These are phyloP conservation scores for Aspergillus chevalieri DNA, from an alignment of 2,329 filamentous ascomycete species.

Conservation along the genomic window DNA sequence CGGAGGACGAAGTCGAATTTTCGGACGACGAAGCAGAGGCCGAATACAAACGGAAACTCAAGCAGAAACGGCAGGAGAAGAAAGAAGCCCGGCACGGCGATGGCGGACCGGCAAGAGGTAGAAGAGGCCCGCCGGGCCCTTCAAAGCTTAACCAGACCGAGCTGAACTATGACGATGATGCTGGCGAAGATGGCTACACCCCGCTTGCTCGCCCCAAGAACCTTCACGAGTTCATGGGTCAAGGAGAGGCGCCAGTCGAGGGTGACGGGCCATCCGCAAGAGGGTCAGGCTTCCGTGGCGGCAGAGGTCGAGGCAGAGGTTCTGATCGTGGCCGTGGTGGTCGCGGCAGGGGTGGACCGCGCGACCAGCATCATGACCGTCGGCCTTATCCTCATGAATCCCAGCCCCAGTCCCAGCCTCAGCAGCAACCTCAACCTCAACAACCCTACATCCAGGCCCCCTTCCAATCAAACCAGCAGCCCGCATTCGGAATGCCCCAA, in stretches of 20 bases:
- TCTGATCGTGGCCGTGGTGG: conserved; percentile 34
- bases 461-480: conserved; percentile 20
- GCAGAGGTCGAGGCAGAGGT: conserved; percentile 43
- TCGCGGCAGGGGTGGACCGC: conserved; percentile 28
- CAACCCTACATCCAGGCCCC: conserved; percentile 16
- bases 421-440: conserved; percentile 14
- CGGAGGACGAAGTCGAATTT: conserved; percentile 83
- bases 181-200: conserved; percentile 53
- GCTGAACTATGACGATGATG: conserved; percentile 63
- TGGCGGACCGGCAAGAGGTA: conserved; percentile 30
- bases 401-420: conserved; percentile 22
- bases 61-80: conserved; percentile 58
- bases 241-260: conserved; percentile 32
- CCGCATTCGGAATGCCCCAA: conserved; percentile 21
- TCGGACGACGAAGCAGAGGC: conserved; percentile 94
- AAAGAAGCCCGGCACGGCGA: conserved; percentile 43
- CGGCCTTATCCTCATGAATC: conserved; percentile 20
- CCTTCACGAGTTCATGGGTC: conserved; percentile 48
- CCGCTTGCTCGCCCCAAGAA: conserved; percentile 63
- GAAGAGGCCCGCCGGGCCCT: conserved; percentile 29
- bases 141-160: conserved; percentile 38
- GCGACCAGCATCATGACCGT: conserved; percentile 22
- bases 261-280: conserved; percentile 21
- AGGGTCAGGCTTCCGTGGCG: conserved; percentile 38
- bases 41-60: conserved; percentile 65